A percentile compares a stretch with the other conserved stretches of the same genome.
Evolutionary conservation across 108 stramenopile species (phyloP).

Genomic region (Skeletonema costatum): DNA sequence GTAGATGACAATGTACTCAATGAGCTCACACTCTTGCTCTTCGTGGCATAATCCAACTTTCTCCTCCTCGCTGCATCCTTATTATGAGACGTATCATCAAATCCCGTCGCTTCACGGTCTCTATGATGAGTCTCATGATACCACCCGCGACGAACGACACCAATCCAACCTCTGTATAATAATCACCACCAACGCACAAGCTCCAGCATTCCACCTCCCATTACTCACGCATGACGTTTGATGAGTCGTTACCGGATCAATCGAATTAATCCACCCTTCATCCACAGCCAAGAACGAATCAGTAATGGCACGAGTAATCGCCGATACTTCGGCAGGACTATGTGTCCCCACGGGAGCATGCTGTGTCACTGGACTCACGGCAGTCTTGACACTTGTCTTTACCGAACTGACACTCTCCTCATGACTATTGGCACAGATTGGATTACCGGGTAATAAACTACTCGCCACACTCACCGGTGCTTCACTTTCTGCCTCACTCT

Average conservation of each 20-base stretch:
- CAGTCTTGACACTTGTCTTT: slow-evolving; percentile 77
- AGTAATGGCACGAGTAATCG: slow-evolving; percentile 73
- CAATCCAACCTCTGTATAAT: slow-evolving; percentile 79
- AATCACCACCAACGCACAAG: slow-evolving; percentile 79
- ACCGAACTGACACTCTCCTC: slow-evolving; percentile 59
- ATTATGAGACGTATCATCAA: slow-evolving; percentile 75
- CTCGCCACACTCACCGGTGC: slow-evolving; percentile 37
- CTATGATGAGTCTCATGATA: slow-evolving; percentile 50
- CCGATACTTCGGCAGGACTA: slow-evolving; percentile 67
- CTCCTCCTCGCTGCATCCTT: slow-evolving; percentile 77
- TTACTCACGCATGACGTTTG: slow-evolving; percentile 82
- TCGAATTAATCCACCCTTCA: slow-evolving; percentile 89
- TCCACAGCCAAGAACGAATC: slow-evolving; percentile 82
- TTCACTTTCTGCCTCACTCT: slow-evolving; percentile 43
- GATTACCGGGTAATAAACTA: slow-evolving; percentile 37
- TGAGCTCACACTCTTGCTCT: slow-evolving; percentile 72
- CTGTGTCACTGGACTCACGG: slow-evolving; percentile 48
- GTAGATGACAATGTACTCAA: slow-evolving; percentile 74
- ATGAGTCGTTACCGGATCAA: slow-evolving; percentile 79
- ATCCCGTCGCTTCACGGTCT: slow-evolving; percentile 47
- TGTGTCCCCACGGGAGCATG: slow-evolving; percentile 71
- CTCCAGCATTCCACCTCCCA: slow-evolving; percentile 89
- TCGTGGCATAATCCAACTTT: slow-evolving; percentile 70
- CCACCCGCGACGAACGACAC: slow-evolving; percentile 44
- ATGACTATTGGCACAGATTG: slow-evolving; percentile 15